Evolutionary conservation across 169 alveolate genomes (phyloP), one percentile per base, ranked within the genome.

Genomic region (Cryptosporidium ryanae): DNA sequence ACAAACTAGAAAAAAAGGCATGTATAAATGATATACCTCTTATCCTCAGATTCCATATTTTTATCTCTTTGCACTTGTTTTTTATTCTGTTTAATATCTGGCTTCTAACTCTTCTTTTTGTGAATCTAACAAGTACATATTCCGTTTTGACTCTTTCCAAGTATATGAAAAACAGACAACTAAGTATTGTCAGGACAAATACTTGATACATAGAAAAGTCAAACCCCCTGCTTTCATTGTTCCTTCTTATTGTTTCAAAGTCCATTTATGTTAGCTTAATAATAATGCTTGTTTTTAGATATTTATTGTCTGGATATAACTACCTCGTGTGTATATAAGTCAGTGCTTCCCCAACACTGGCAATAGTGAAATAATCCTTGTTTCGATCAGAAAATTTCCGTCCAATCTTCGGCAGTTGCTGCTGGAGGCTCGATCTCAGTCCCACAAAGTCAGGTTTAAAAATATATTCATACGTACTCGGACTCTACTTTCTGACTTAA

Each of bases 1-100:
- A 43, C 43, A 76, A 25, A 29, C 71, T 76, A 34, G 87, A 76
- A 6, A 59, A 6, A 18, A 76, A 44, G 1, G 87, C 70, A 25
- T 76, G 87, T 25, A 61, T 76, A 32, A 76, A 52, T 21, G 87
- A 55, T 21, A 76, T 76, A 43, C 87, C 87, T 18, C 87, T 32
- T n/a, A 76, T 76, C 13, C 87, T 55, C 43, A 76, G 13, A 46
- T 76, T 55, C 64, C 59, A 59, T 1, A 17, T 43, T 63, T 76
- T 76, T 10, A 76, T 76, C 5, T 52, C 83, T 23, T 32, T 55
- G n/a, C 27, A 38, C 27, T 76, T 65, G n/a, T 44, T 76, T 13
- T 76, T 27, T 29, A 76, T 32, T 12, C 71, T 70, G 12, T 52
- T 46, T 13, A 38, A 15, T 44, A 76, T 76, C 25, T 29, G 34